A percentile compares a stretch with the other conserved stretches of the same genome.
These are phyloP conservation scores for Biscutella auriculata DNA, from an alignment of 441 rosid genomes.

Conservation along the genomic window DNA sequence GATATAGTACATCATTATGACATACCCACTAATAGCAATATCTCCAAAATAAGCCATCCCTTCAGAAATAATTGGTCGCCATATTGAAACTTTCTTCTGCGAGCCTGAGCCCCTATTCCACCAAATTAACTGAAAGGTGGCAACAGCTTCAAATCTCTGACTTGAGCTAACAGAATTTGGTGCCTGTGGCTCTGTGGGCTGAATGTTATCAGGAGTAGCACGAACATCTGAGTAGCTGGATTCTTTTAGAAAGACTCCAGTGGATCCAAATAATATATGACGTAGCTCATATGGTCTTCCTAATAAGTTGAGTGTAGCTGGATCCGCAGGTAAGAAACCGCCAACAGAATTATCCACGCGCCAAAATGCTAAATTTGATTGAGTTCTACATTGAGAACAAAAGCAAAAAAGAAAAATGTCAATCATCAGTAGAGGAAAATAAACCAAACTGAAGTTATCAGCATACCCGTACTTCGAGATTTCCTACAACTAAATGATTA, in stretches of 20 bases:
- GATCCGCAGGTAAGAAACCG: constrained; percentile 78
- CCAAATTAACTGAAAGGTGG: constrained; percentile 83
- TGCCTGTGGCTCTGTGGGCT: constrained; percentile 24
- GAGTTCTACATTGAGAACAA: constrained; percentile 38
- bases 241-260: constrained; percentile 31
- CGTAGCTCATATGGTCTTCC: constrained; percentile 74
- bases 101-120: constrained; percentile 68
- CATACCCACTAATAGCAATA: constrained; percentile 88
- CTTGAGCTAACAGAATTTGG: constrained; percentile 39
- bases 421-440: constrained; percentile 1
- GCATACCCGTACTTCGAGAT: background rate
- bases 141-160: constrained; percentile 65
- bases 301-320: constrained; percentile 34
- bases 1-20: constrained; percentile 7
- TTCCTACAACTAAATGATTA: background rate
- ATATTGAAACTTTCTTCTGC: constrained; percentile 69
- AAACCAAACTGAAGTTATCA: constrained; percentile 5
- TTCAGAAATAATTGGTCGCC: constrained; percentile 77
- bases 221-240: constrained; percentile 26
- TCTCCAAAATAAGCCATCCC: constrained; percentile 93
- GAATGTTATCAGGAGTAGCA: constrained; percentile 27
- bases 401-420: background rate
- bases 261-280: constrained; percentile 46
- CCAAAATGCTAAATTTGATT: constrained; percentile 73
- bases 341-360: constrained; percentile 83